A percentile compares a stretch with the other conserved stretches of the same genome.
These are phyloP conservation scores for Phytophthora hybrid DNA, from an alignment of 352 stramenopile genomes.

Conservation along the genomic window DNA sequence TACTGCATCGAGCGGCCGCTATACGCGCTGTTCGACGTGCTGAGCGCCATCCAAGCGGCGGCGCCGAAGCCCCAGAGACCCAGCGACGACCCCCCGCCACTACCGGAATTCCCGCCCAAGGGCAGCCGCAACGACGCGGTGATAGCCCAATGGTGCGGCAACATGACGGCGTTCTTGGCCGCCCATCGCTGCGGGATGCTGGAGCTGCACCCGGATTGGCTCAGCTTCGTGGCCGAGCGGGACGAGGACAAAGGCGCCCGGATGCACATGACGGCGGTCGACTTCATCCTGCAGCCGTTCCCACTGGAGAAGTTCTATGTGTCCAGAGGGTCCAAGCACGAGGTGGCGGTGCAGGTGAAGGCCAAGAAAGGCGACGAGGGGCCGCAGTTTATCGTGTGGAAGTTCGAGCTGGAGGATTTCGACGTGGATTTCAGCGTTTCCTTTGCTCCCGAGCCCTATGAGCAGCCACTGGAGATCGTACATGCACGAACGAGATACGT, in stretches of 20 bases:
- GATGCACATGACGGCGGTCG: conserved; percentile 82
- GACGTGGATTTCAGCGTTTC: conserved; percentile 82
- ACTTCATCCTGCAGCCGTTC: conserved; percentile 88
- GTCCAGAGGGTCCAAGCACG: conserved; percentile 58
- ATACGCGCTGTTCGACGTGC: conserved; percentile 46
- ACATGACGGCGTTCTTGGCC: conserved; percentile 67
- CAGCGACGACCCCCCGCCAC: background rate
- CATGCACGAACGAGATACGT: conserved; percentile 73
- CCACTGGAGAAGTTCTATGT: conserved; percentile 67
- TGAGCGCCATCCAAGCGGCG: conserved; percentile 39
- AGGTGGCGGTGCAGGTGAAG: conserved; percentile 56
- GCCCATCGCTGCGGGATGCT: conserved; percentile 38
- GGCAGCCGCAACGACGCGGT: conserved; percentile 53
- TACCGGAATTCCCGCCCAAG: conserved; percentile 65
- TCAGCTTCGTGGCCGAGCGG: conserved; percentile 63
- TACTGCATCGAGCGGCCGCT: conserved; percentile 67
- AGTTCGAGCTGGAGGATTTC: conserved; percentile 85
- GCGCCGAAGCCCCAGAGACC: conserved; percentile 1
- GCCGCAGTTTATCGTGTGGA: conserved; percentile 81
- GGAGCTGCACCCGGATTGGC: conserved; percentile 53
- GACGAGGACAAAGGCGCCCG: conserved; percentile 53
- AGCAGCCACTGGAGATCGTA: conserved; percentile 62
- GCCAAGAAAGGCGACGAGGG: conserved; percentile 32
- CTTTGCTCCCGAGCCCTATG: conserved; percentile 54
- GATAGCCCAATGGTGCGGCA: conserved; percentile 72